Evolutionary conservation across 2,329 filamentous ascomycete species (phyloP), one percentile per base, ranked within the genome.

Genomic region (Aspergillus carbonarius): DNA sequence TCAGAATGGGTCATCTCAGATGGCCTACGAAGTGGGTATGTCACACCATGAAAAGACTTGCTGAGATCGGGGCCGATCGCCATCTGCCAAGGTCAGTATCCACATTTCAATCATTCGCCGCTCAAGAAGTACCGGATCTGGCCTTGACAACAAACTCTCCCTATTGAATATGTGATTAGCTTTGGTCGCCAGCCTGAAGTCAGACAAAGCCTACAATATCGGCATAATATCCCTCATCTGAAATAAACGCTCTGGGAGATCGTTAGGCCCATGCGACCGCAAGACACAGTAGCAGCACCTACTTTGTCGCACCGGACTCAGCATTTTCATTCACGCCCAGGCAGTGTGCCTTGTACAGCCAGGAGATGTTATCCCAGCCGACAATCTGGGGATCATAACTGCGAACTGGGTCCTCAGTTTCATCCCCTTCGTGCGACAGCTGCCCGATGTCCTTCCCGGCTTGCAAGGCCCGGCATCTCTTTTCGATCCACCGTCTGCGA

Each of bases 321-420:
- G 51, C 30, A 30, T 54, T 54, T 15, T 55, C 37, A 39, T 54
- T 54, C 18, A 54, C 17, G 10, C 63, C 64, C 17, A 66, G 53
- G 27, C 64, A 66, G 27, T 65, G 62, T 10, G 60, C 64, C 32
- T 66, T 58, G 5, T 61, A 64, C 23, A 63, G 57, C 64, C 64
- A 66, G 17, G 60, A 55, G 18, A 66, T 32, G 6, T 58, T 64
- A 1, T 60, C 60, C 37, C 46, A 54, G 47, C 55, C 55, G 18
- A 66, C 63, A 15, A 66, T 48, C 10, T 60, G 61, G 7, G 64
- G 63, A 23, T 66, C 64, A n/a, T 66, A 66, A 23, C 57, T 65
- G 55, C 62, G 58, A 12, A 66, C 60, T 5, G 58, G 59, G 23
- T 59, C 58, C 10, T 64, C 62, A 12, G 27, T 51, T 35, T 57